Conservation (phyloP, 2,329 filamentous ascomycete species). For the Epicoccum sorghinum region DNA sequence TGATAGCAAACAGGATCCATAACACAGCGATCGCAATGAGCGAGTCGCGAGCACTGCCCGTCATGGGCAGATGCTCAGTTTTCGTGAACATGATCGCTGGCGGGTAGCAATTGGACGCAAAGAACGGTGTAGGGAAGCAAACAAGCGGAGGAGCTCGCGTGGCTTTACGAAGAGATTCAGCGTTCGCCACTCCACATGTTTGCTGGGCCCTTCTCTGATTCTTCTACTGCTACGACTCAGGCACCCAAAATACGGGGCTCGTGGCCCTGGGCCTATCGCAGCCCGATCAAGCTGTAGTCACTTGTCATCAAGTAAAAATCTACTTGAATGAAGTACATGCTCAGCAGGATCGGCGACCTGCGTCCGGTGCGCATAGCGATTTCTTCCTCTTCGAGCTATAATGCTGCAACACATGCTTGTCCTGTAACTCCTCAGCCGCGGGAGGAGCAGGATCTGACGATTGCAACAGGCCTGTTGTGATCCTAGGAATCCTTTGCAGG, state of each 20-base stretch:
- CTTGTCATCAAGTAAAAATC: not conserved
- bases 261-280: not conserved
- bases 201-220: slow-evolving; percentile 1
- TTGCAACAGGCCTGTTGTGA: not conserved
- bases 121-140: slow-evolving; percentile 3
- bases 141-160: slow-evolving; percentile 2
- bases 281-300: not conserved
- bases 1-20: slow-evolving; percentile 24
- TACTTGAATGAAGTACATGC: not conserved
- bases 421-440: slow-evolving; percentile 4
- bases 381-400: not conserved
- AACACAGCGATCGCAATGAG: slow-evolving; percentile 27
- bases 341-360: not conserved
- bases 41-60: slow-evolving; percentile 23
- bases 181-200: slow-evolving; percentile 6
- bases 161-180: not conserved
- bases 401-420: slow-evolving; percentile 5
- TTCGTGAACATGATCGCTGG: slow-evolving; percentile 15
- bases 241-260: not conserved
- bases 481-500: slow-evolving; percentile 1
- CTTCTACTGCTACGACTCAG: slow-evolving; percentile 8
- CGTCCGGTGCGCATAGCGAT: not conserved
- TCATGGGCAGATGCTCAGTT: slow-evolving; percentile 22
- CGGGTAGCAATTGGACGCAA: slow-evolving; percentile 5
- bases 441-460: slow-evolving; percentile 8